Percentiles rank a stretch among this genome's conserved stretches.
Conservation (phyloP, 805 yeast species). For the Saturnispora bothae region DNA sequence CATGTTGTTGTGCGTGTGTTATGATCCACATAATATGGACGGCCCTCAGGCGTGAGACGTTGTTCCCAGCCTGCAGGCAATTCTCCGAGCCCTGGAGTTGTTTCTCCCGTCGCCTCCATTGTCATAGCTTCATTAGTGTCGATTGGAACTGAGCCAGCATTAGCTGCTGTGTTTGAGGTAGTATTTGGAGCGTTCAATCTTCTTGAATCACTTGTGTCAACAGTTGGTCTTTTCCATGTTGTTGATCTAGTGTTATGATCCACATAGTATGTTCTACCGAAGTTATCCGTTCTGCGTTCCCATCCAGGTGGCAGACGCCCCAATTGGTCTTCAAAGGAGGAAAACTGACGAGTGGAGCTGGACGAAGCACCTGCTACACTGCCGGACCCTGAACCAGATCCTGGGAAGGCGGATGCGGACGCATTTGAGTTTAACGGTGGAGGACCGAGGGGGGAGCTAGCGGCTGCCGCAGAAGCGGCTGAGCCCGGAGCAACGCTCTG, state of each 20-base stretch:
- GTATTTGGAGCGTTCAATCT: constrained; percentile 18
- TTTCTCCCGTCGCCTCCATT: constrained; percentile 71
- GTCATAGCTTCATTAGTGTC: constrained; percentile 26
- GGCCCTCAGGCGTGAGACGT: constrained; percentile 93
- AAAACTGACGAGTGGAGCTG: constrained; percentile 47
- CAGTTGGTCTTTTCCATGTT: constrained; percentile 96
- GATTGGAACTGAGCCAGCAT: constrained; percentile 26
- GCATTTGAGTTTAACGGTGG: not conserved
- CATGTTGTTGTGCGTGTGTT: constrained; percentile 99
- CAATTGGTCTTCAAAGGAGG: constrained; percentile 93
- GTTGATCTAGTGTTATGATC: constrained; percentile 97
- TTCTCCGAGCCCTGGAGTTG: constrained; percentile 94
- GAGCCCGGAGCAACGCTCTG: no score
- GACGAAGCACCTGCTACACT: constrained; percentile 8
- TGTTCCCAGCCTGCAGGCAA: constrained; percentile 99
- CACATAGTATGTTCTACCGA: constrained; percentile 95
- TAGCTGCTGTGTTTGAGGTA: constrained; percentile 19
- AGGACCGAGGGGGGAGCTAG: not conserved
- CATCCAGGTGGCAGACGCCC: constrained; percentile 98
- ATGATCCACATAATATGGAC: constrained; percentile 97
- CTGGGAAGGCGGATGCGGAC: not conserved
- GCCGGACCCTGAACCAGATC: constrained; percentile 17
- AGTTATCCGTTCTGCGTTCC: constrained; percentile 97
- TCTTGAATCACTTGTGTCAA: constrained; percentile 60
- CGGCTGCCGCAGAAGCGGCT: not conserved